Conservation (phyloP, 805 yeast genomes). For the Kluyveromyces siamensis region DNA sequence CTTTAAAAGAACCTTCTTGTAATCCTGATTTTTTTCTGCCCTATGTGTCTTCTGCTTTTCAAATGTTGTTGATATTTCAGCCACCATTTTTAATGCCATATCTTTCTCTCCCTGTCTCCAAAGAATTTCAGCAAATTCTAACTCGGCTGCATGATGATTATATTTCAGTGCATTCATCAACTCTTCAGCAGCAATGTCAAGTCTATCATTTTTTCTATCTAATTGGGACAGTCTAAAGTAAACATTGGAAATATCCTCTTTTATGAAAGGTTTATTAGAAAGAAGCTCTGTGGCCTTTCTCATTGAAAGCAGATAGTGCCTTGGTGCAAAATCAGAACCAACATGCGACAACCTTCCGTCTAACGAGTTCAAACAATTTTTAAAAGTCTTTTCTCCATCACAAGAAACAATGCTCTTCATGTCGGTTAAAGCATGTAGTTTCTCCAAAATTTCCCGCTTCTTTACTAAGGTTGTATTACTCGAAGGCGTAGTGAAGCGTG, state of each 20-base stretch:
- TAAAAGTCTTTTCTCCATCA: conserved; percentile 9
- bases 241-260: conserved; percentile 36
- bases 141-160: conserved; percentile 39
- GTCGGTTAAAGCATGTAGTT: conserved; percentile 56
- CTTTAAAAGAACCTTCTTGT: conserved; percentile 47
- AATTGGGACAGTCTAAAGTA: conserved; percentile 53
- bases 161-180: conserved; percentile 40
- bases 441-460: conserved; percentile 38
- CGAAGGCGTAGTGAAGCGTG: conserved; percentile 40
- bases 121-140: conserved; percentile 71
- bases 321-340: conserved; percentile 50
- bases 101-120: conserved; percentile 89
- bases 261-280: conserved; percentile 11
- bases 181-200: conserved; percentile 64
- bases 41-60: conserved; percentile 5
- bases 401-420: conserved; percentile 33
- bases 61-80: conserved; percentile 22
- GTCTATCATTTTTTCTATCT: conserved; percentile 57
- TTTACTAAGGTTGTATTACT: conserved; percentile 44
- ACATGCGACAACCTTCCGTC: conserved; percentile 22
- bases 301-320: conserved; percentile 49
- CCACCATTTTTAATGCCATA: conserved; percentile 65
- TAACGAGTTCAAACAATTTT: conserved; percentile 10
- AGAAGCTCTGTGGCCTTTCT: conserved; percentile 41
- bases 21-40: conserved; percentile 17